Evolutionary conservation across 768 basidiomycete genomes (phyloP), one percentile per base, ranked within the genome.

Genomic region (Coprinopsis strossmayeri): DNA sequence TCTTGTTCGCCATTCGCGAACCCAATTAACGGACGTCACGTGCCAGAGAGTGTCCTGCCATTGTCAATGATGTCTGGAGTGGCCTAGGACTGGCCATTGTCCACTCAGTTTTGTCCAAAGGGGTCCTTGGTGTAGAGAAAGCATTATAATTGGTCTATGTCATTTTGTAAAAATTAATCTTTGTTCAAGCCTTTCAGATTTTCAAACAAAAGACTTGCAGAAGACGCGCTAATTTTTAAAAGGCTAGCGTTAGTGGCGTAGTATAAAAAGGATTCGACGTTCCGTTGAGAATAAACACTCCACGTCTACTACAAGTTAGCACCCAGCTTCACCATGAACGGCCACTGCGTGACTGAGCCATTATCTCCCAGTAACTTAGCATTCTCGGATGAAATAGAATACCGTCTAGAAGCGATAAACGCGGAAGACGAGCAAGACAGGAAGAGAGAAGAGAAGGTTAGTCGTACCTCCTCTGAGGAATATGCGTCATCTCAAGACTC

Each of bases 1-100:
- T n/a, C 53, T 55, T 49, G 30, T 35, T 51, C 49, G 55, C 59
- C 37, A 4, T 26, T 56, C 55, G 46, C 51, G 53, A 60, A 53
- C 52, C 52, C 63, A 62, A 63, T 64, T 62, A 64, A 52, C 27
- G n/a, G n/a, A n/a, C 34, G 43, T 61, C 63, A 64, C 61, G 63
- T 64, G 63, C 18, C n/a, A n/a, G n/a, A n/a, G n/a, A n/a, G n/a
- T n/a, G n/a, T n/a, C n/a, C n/a, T n/a, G n/a, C n/a, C n/a, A n/a
- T n/a, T n/a, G n/a, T n/a, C n/a, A n/a, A n/a, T n/a, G n/a, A n/a
- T n/a, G n/a, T n/a, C n/a, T n/a, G n/a, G n/a, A n/a, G n/a, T n/a
- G n/a, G n/a, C n/a, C n/a, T n/a, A n/a, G n/a, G n/a, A n/a, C n/a
- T n/a, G n/a, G n/a, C n/a, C n/a, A n/a, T n/a, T n/a, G n/a, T n/a